phyloP scores from a whole-genome alignment of 306 rosid species.

The Pterocarpus santalinus region DNA sequence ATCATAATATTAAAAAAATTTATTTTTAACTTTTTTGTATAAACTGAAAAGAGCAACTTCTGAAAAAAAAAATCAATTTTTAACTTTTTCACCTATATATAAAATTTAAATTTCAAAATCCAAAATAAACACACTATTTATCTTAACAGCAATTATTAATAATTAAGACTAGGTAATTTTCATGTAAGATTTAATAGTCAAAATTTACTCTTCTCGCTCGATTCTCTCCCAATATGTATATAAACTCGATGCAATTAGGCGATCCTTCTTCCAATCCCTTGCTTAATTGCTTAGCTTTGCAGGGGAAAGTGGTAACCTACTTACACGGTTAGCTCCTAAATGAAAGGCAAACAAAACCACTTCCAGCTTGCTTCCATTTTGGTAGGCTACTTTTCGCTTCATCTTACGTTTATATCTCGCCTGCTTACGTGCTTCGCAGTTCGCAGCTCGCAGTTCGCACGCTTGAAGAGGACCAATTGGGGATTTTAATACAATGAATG shows the following conservation, averaged over 20 bases:
- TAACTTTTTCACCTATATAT: too few relatives aligned
- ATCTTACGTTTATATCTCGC: background rate
- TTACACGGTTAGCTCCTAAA: background rate
- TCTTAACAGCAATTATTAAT: too few relatives aligned
- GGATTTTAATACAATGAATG: constrained; percentile 5
- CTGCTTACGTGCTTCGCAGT: background rate
- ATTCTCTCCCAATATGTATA: too few relatives aligned
- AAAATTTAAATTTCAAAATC: too few relatives aligned
- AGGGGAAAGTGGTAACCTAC: background rate
- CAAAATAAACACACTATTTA: too few relatives aligned
- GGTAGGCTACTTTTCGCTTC: background rate
- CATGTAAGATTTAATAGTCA: too few relatives aligned
- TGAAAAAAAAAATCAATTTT: too few relatives aligned
- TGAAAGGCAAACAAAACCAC: background rate
- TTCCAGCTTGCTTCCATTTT: constrained; percentile 13
- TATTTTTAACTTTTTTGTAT: too few relatives aligned
- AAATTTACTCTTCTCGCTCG: too few relatives aligned
- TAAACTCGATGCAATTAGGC: background rate
- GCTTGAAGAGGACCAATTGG: background rate
- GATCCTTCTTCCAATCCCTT: background rate
- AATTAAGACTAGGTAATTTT: too few relatives aligned
- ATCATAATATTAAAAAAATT: too few relatives aligned
- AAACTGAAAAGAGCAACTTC: too few relatives aligned
- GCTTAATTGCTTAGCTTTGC: background rate
- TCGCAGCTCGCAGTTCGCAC: background rate